Base-by-base conservation (phyloP, 768 basidiomycete species). In the Lentinula aciculospora region DNA sequence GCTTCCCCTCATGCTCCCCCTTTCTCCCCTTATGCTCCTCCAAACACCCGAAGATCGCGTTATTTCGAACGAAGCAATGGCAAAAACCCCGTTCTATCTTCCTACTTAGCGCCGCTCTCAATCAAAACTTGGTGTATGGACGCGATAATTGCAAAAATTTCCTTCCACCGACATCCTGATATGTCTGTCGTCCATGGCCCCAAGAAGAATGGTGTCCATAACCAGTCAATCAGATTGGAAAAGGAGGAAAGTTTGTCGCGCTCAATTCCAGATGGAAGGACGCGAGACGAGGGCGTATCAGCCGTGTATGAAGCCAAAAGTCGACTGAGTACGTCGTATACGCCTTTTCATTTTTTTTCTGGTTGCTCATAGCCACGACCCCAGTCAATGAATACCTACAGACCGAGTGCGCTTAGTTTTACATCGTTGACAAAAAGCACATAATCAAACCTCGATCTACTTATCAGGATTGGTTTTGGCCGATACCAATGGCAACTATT, bases 401-500 rank as follows among this genome's bases (percentile, higher is more conserved):
- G 63, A 69, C 76, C 39, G 78, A 79, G 76, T 77, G 32, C 12
- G 71, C n/a, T n/a, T 67, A 15, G 17, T 4, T 5, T 21, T 8
- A 23, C n/a, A 39, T 15, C 17, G 6, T 37, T 21, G 7, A 15
- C 25, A 17, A 13, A 21, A 23, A 23, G 9, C 15, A 17, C 23
- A 25, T 4, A 21, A 54, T 27, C 19, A 10, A 29, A 53, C 54
- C 61, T 51, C 19, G 13, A 10, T 29, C 25, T 8, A 34, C 10
- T 47, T 62, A 10, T 28, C 25, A 79, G 78, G 58, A 77, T 81
- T 47, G 78, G 80, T 49, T 81, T 76, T 40, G 80, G 80, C 13
- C 72, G 70, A 40, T 81, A 81, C 67, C 80, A 81, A 56, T 65
- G 69, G 53, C 75, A 80, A 61, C 71, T 81, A 29, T 80, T 81